Base-by-base conservation (phyloP, 441 rosid genomes). In the Daphne laureola region DNA sequence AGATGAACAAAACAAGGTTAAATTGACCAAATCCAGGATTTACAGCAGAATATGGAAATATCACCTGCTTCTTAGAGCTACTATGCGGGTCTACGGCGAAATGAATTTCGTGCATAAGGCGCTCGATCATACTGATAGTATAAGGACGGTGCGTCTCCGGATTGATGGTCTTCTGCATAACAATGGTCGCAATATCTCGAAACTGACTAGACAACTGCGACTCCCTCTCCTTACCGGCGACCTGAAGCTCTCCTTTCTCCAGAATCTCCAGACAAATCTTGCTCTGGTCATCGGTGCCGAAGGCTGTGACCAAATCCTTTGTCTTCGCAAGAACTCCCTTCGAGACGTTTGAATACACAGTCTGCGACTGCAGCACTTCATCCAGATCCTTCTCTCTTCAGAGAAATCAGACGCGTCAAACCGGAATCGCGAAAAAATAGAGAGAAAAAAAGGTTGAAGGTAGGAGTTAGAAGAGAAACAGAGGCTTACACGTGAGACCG, bases 161-260 rank as follows among this genome's bases (percentile, higher is more conserved):
- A 78, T 93, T 93, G 57, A 90, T 67, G 1, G 99, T 90, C 73
- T 88, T 93, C 79, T 93, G 93, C 99, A 93, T 85, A 51, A 93
- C 90, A 65, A 90, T 90, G 0, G 96, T 83, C 7, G 99, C 95
- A 50, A 90, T 83, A 71, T 93, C 99, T 46, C 97, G 77, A 70
- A 93, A 93, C 81, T 90, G 97, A 73, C 81, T 90, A 0, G 96
- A 76, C 2, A 87, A 73, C 69, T 90, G 96, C 5, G 89, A 80
- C 49, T 93, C 99, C 78, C 97, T 76, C 76, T 90, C 99, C 72
- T 93, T 93, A 15, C 97, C 97, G 4, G 99, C 99, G 72, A 93
- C 83, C 70, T 93, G 97, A 65, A 93, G 96, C 76, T 93, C 99
- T 49, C 99, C 99, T 73, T 87, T 87, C 27, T 90, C 95, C 89